These are phyloP conservation scores for Sphagnum magellanicum DNA, from an alignment of 228 moss, liverwort and hornwort genomes.

Conservation along the genomic window DNA sequence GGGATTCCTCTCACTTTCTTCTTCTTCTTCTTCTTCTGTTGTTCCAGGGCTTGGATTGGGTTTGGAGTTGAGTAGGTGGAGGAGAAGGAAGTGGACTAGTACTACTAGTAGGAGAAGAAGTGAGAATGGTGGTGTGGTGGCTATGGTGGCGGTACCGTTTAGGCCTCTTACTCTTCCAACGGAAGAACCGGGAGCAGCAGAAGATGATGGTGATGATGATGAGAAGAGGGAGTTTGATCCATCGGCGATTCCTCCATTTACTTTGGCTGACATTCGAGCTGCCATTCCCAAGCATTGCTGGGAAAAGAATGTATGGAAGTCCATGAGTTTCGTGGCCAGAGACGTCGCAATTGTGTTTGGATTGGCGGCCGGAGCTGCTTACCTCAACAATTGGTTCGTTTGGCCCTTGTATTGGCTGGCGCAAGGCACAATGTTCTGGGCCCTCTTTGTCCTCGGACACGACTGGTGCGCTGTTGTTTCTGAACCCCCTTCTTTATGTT, in stretches of 20 bases:
- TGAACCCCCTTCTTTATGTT: too few relatives aligned
- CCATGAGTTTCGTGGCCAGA: conserved; percentile 46
- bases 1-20: too few relatives aligned
- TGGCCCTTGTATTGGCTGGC: conserved; percentile 78
- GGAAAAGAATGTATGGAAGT: conserved; percentile 68
- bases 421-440: conserved; percentile 87
- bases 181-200: conserved; percentile 17
- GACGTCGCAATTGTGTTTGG: conserved; percentile 54
- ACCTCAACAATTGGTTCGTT: conserved; percentile 47
- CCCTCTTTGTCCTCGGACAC: conserved; percentile 74
- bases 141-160: conserved; percentile 31
- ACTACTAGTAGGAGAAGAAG: too few relatives aligned
- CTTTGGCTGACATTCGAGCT: conserved; percentile 61
- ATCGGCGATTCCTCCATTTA: conserved; percentile 52
- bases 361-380: conserved; percentile 56
- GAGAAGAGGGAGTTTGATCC: conserved; percentile 33
- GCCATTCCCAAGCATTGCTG: conserved; percentile 82
- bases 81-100: too few relatives aligned
- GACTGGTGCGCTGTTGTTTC: conserved; percentile 34
- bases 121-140: conserved; percentile 2
- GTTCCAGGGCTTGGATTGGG: too few relatives aligned
- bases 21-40: too few relatives aligned
- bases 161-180: conserved; percentile 29
- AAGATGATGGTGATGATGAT: not conserved
- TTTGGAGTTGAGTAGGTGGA: too few relatives aligned